phyloP scores from a whole-genome alignment of 2,329 filamentous ascomycete genomes.

The Aspergillus persii region DNA sequence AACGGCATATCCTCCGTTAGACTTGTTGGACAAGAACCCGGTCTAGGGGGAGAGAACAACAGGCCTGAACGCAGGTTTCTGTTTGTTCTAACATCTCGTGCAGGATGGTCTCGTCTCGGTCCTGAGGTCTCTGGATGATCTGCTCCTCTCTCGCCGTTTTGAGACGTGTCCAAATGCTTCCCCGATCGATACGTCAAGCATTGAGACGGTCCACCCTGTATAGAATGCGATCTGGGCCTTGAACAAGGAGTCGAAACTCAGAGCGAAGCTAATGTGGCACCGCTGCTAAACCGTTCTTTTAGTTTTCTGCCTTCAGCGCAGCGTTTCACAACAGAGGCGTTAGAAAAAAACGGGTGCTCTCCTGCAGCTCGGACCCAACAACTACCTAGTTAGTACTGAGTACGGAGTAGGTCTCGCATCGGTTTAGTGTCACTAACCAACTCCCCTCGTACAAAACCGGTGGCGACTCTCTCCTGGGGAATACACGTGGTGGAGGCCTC shows the following conservation, averaged over 20 bases:
- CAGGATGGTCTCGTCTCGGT: background rate
- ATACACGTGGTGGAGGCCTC: constrained; percentile 19
- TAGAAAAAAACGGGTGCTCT: constrained; percentile 31
- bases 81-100: constrained; percentile 19
- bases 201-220: background rate
- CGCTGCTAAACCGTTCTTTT: constrained; percentile 9
- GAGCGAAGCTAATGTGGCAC: background rate
- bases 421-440: background rate
- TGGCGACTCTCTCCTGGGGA: constrained; percentile 1
- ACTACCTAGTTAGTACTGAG: background rate
- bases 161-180: too few species aligned
- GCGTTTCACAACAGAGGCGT: constrained; percentile 36
- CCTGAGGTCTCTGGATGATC: background rate
- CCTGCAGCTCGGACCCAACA: constrained; percentile 29
- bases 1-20: constrained; percentile 30
- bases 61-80: constrained; percentile 11
- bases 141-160: background rate
- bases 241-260: background rate
- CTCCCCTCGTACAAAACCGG: background rate
- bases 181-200: background rate
- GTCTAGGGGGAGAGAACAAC: constrained; percentile 10
- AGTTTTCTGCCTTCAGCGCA: constrained; percentile 5
- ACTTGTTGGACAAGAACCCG: constrained; percentile 24
- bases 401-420: constrained; percentile 7
- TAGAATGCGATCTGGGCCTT: background rate